These are phyloP conservation scores for Ramaria rubella DNA, from an alignment of 768 basidiomycete genomes.

Conservation along the genomic window DNA sequence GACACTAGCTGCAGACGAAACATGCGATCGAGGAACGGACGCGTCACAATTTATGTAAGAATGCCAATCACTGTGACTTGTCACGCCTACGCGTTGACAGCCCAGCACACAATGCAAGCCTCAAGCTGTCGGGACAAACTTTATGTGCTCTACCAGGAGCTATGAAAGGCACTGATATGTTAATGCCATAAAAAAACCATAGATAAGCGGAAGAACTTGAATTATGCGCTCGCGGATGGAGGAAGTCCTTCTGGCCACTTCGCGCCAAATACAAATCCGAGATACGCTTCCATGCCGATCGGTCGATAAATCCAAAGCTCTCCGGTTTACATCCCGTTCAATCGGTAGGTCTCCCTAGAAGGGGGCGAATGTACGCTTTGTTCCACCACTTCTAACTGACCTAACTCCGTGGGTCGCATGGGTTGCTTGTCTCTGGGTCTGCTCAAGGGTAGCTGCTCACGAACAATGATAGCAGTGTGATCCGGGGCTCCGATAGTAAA, in stretches of 20 bases:
- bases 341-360: conserved; percentile 34
- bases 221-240: not conserved
- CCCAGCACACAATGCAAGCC: too few species aligned
- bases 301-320: conserved; percentile 56
- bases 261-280: not conserved
- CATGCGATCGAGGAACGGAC: too few species aligned
- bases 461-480: conserved; percentile 46
- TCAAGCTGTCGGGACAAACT: too few species aligned
- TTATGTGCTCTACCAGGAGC: too few species aligned
- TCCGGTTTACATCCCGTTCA: conserved; percentile 39
- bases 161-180: not conserved
- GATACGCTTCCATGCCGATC: conserved; percentile 19
- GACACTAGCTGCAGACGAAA: not conserved
- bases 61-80: too few species aligned
- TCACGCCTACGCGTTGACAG: too few species aligned
- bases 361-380: conserved; percentile 42
- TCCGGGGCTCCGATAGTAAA: conserved; percentile 43
- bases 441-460: conserved; percentile 29
- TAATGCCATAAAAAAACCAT: not conserved
- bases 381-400: conserved; percentile 45
- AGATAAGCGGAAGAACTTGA: too few species aligned
- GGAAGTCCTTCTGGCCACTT: conserved; percentile 6
- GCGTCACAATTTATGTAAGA: too few species aligned
- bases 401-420: conserved; percentile 36
- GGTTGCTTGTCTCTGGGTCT: conserved; percentile 28